Evolutionary conservation across 192 early-diverging fungal genomes (phyloP).

Genomic region (Chytriomyces sp.): DNA sequence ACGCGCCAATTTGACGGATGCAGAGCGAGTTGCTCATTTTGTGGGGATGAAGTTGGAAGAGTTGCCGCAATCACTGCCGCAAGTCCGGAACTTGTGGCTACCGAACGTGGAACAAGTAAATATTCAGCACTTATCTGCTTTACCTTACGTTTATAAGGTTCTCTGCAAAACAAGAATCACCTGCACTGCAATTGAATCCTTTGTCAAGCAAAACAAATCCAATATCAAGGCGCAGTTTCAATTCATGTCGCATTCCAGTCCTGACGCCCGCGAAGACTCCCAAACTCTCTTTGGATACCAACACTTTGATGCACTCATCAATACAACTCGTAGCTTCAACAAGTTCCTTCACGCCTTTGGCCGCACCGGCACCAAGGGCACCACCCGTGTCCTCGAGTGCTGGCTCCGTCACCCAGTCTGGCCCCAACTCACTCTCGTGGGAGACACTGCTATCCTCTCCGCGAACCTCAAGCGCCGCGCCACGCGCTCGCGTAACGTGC

Average conservation of each 20-base stretch:
- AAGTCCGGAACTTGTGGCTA: constrained; percentile 5
- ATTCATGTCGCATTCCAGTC: constrained; percentile 23
- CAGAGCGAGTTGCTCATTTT: no score
- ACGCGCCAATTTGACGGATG: no score
- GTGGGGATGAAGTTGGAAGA: no score
- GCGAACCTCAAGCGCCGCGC: neutral
- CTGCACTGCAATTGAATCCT: neutral
- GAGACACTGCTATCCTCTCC: neutral
- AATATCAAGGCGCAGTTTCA: neutral
- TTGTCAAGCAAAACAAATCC: neutral
- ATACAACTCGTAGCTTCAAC: constrained; percentile 1
- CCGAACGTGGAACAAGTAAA: constrained; percentile 3
- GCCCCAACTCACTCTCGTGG: constrained; percentile 20
- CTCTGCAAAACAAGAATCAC: constrained; percentile 10
- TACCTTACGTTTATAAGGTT: neutral
- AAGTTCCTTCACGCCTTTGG: constrained; percentile 15
- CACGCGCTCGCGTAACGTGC: neutral
- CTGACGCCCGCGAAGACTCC: neutral
- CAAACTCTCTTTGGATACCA: neutral
- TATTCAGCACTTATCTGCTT: neutral
- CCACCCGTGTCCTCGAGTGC: neutral
- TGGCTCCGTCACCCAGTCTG: constrained; percentile 11
- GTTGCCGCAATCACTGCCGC: no score
- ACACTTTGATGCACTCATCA: neutral
- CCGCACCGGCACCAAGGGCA: neutral